phyloP scores from a whole-genome alignment of 2,329 filamentous ascomycete genomes.

The Geosmithia morbida region DNA sequence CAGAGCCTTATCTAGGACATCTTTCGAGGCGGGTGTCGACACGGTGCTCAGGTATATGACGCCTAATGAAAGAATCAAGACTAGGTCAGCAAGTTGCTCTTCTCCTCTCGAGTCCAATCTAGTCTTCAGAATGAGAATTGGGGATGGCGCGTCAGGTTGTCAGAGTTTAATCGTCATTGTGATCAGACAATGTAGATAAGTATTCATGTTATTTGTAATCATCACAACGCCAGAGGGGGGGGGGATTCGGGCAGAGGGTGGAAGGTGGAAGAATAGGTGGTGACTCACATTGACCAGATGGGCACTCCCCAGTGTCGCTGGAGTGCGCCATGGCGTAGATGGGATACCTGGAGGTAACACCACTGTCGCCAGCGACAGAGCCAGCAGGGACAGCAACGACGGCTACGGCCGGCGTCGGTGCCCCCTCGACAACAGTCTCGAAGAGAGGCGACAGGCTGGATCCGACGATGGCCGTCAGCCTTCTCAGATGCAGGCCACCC shows the following conservation, averaged over 20 bases:
- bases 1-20: constrained; percentile 24
- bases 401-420: constrained; percentile 59
- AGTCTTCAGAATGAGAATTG: constrained; percentile 4
- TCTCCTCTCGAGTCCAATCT: background rate
- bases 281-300: constrained; percentile 74
- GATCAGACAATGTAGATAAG: constrained; percentile 99
- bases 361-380: constrained; percentile 21
- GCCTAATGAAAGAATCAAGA: constrained; percentile 9
- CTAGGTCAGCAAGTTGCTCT: constrained; percentile 1
- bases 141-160: constrained; percentile 61
- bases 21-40: constrained; percentile 16
- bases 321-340: constrained; percentile 61
- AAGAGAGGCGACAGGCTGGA: constrained; percentile 55
- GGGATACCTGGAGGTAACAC: constrained; percentile 26
- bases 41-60: constrained; percentile 22
- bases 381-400: constrained; percentile 51
- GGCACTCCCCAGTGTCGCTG: constrained; percentile 86
- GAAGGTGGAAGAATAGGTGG: constrained; percentile 4
- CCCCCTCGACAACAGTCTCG: constrained; percentile 55
- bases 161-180: constrained; percentile 80
- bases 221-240: constrained; percentile 43
- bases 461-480: constrained; percentile 55
- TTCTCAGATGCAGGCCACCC: constrained; percentile 8
- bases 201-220: constrained; percentile 61
- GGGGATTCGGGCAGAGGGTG: constrained; percentile 9